Base-by-base conservation (phyloP, 345 rosid species). In the Turnera subulata region DNA sequence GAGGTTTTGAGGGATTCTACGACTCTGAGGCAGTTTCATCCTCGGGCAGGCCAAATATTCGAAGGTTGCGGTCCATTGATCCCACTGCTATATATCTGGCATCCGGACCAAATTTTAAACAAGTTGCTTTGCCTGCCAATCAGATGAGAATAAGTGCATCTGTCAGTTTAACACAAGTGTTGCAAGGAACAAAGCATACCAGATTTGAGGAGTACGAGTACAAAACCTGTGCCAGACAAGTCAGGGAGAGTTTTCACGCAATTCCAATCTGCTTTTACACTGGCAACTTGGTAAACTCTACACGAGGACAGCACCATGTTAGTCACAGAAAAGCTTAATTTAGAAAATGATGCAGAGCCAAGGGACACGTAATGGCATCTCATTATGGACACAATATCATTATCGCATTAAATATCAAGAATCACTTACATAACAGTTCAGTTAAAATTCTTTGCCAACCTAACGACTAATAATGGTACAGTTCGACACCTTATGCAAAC, bases 211-310 rank as follows among this genome's bases (percentile, higher is more conserved):
- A 45, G 52, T 14, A 16, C 1, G 15, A 1, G 13, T 7, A 11
- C 12, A 29, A 46, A 56, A 93, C 97, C 96, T 72, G 92, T 87
- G 76, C 99, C 99, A 0, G 99, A 93, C 50, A 93, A 82, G 74
- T 93, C 99, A n/a, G 96, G 97, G 40, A 89, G 78, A 21, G 91
- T 79, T 76, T 81, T 93, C 61, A 93, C 59, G 51, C 89, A 80
- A 73, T 82, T 85, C 99, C 99, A 93, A 7, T 93, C 99, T 22
- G 94, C 81, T 76, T 85, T 89, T 38, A 93, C 99, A 66, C 84
- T 87, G 18, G 86, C 97, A 17, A 85, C 91, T 77, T 93, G 97
- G 73, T 80, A 87, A 25, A 93, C 68, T 70, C 99, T 89, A 77
- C 59, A 65, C 32, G 51, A 11, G 12, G 11, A 35, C 35, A 54